Evolutionary conservation across 176 grass and related monocot species (phyloP).

Genomic region (Bonia amplexicaulis): DNA sequence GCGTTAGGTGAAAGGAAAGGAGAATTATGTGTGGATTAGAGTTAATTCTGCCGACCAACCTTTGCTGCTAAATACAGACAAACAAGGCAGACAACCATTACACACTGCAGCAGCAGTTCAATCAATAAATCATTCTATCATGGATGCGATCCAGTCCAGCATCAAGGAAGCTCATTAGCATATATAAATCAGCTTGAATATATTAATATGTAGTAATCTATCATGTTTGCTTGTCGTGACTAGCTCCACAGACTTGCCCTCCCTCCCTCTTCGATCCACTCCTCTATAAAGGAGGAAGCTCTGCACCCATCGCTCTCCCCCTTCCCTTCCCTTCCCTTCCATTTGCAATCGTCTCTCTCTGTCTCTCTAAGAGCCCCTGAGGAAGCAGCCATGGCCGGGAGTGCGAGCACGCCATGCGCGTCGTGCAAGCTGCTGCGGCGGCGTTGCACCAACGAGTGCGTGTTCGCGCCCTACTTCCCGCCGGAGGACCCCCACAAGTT

Average conservation of each 20-base stretch:
- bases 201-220: too few species aligned
- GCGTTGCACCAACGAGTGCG: constrained; percentile 52
- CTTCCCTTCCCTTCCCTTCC: not conserved
- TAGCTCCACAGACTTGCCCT: too few species aligned
- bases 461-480: constrained; percentile 93
- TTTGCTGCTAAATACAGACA: constrained; percentile 35
- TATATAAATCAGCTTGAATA: too few species aligned
- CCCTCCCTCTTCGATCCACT: not conserved
- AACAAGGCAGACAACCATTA: not conserved
- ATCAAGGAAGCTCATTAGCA: too few species aligned
- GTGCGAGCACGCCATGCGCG: constrained; percentile 32
- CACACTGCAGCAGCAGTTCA: not conserved
- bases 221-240: too few species aligned
- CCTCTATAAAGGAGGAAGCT: constrained; percentile 18
- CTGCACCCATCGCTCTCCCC: constrained; percentile 1
- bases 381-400: constrained; percentile 11
- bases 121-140: too few species aligned
- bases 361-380: too few species aligned
- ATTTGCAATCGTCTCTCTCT: not conserved
- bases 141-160: too few species aligned
- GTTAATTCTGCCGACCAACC: not conserved
- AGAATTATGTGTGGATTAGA: too few species aligned
- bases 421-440: constrained; percentile 63
- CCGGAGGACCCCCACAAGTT: constrained; percentile 75
- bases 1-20: too few species aligned